These are phyloP conservation scores for Solanum appendiculatum DNA, from an alignment of 257 asterid genomes.

Conservation along the genomic window DNA sequence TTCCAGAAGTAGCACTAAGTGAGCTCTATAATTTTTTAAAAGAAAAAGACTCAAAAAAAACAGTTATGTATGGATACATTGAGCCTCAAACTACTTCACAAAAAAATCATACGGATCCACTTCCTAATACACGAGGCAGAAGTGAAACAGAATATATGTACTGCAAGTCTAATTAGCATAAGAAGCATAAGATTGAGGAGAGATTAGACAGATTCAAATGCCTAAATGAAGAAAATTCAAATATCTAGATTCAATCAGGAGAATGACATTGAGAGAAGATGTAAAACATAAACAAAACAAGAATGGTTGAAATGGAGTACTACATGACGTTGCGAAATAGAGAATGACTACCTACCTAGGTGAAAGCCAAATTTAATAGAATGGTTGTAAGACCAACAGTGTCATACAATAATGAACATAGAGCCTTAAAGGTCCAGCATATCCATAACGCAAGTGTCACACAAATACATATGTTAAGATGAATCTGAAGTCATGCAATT, in stretches of 20 bases:
- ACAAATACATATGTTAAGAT: neutral
- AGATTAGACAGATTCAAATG: neutral
- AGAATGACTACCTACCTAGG: neutral
- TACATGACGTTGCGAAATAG: neutral
- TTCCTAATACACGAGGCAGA: too few species aligned
- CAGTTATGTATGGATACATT: too few species aligned
- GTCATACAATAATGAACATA: neutral
- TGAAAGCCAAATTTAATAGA: neutral
- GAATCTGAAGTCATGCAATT: neutral
- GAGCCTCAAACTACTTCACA: too few species aligned
- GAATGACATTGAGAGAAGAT: too few species aligned
- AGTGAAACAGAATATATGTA: too few species aligned
- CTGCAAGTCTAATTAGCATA: neutral
- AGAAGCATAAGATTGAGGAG: conserved; percentile 2
- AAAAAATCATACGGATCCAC: too few species aligned
- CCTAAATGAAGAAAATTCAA: neutral
- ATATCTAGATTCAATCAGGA: too few species aligned
- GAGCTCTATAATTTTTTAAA: too few species aligned
- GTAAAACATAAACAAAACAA: too few species aligned
- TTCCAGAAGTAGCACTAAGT: too few species aligned
- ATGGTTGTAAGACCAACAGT: neutral
- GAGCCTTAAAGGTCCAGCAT: neutral
- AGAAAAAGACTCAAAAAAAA: too few species aligned
- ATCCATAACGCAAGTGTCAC: neutral
- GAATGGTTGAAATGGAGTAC: too few species aligned